Evolutionary conservation across 2,329 filamentous ascomycete species (phyloP), one percentile per base, ranked within the genome.

Genomic region (Cytospora paraplurivora): DNA sequence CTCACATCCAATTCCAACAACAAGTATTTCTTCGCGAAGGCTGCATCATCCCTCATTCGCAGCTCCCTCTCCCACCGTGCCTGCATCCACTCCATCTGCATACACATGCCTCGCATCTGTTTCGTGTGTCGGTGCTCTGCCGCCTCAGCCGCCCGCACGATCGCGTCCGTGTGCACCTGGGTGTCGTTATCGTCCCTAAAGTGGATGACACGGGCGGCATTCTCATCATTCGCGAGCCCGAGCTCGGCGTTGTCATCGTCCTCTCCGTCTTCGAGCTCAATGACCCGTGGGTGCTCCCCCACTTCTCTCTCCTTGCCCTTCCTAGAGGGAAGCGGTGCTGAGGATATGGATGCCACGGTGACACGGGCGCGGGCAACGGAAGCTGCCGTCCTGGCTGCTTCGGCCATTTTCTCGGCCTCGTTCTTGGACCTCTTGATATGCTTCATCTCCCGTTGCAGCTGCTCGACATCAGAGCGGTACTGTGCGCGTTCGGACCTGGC

Each of bases 81-180:
- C 71, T 93, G 87, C 74, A 98, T 86, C 87, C 91, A 98, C 71
- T 93, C 86, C 74, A 98, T 94, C 77, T 98, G 93, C 78, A 95
- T 90, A 59, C 87, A 85, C 72, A 98, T 82, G 19, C 94, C 94
- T 69, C 88, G 86, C 59, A 97, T 79, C 77, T 96, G 91, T 75
- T 88, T 88, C 70, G 82, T 80, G 74, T 95, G 91, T 52, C 85
- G 81, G 68, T 85, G 86, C 71, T 92, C 87, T 53, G 89, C 87
- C 56, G 83, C 80, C 69, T 85, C 81, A 38, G 83, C 81, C 1
- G 82, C 83, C 3, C 83, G 81, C 65, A 86, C 82, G 17, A 85
- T 79, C n/a, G 82, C 82, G 69, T 86, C 83, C 55, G 86, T 81
- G 55, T 87, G 81, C 62, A 79, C 74, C 51, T 84, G 80, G 34